These are phyloP conservation scores for Centaurea solstitialis DNA, from an alignment of 129 eudicot genomes.

Conservation along the genomic window DNA sequence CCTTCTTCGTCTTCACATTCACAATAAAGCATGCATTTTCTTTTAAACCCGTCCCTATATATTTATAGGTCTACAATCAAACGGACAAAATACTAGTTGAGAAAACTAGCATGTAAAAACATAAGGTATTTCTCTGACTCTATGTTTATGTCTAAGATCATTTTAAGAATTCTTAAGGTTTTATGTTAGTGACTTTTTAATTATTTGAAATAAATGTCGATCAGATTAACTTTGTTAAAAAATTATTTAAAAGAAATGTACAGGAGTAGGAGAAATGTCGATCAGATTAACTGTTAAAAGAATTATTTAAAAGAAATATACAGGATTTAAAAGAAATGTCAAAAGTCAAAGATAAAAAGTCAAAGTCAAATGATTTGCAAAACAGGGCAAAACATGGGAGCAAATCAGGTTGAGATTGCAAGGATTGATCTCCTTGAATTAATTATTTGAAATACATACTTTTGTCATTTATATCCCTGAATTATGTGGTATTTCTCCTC, in stretches of 20 bases:
- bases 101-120: not conserved
- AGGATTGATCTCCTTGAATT: not conserved
- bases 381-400: not conserved
- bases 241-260: not conserved
- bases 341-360: not conserved
- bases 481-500: not conserved
- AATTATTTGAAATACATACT: not conserved
- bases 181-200: not conserved
- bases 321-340: not conserved
- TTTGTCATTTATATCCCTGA: not conserved
- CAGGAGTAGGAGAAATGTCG: not conserved
- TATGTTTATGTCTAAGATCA: no score
- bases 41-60: no score
- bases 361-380: not conserved
- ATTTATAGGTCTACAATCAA: no score
- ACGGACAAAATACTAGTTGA: no score
- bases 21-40: no score
- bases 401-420: not conserved
- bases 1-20: no score
- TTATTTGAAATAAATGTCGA: not conserved
- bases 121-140: no score
- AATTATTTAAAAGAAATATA: not conserved
- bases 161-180: not conserved
- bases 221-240: not conserved
- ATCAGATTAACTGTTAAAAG: not conserved